Base-by-base conservation (phyloP, 1,284 basidiomycete genomes). In the Trametes polyzona region DNA sequence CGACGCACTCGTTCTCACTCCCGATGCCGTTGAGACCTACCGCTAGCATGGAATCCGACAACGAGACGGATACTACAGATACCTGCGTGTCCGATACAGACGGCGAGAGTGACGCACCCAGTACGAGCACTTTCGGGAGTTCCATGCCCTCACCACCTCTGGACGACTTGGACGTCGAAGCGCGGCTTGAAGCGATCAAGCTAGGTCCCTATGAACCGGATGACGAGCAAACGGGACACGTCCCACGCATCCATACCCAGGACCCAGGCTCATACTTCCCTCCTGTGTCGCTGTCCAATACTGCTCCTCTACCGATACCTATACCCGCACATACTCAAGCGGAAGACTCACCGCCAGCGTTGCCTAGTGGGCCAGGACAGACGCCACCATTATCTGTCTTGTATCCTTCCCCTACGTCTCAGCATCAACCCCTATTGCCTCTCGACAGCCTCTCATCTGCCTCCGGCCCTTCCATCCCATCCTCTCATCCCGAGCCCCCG, bases 61-160 rank as follows among this genome's bases (percentile, higher is more conserved):
- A 52, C 26, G 63, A 65, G 6, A 59, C 61, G 17, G 61, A 65
- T 17, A 52, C 49, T 9, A 59, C 61, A 6, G 60, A 65, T 33
- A 52, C 51, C 10, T 62, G 63, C 37, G 52, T 39, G 5, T 54
- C 58, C 0, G 66, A 64, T 47, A 71, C 67, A 1, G 70, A 71
- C 55, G 69, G 62, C 5, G 69, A 70, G 52, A 67, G 60, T 46
- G 69, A 71, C 44, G 59, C 65, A 19, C 63, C 62, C 12, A 67
- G 63, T 44, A 63, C 61, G 21, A 71, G 67, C 58, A 65, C 65
- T 4, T 41, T 59, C 12, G 62, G 51, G 11, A 63, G 61, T 30
- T 59, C 57, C 10, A 32, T 63, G 9, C 64, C 65, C 9, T 66
- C 68, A 3, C 68, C 68, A 17, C 68, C 69, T 4, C 40, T 58